Evolutionary conservation across 169 alveolate genomes (phyloP).

Genomic region (Plasmodium relictum): DNA sequence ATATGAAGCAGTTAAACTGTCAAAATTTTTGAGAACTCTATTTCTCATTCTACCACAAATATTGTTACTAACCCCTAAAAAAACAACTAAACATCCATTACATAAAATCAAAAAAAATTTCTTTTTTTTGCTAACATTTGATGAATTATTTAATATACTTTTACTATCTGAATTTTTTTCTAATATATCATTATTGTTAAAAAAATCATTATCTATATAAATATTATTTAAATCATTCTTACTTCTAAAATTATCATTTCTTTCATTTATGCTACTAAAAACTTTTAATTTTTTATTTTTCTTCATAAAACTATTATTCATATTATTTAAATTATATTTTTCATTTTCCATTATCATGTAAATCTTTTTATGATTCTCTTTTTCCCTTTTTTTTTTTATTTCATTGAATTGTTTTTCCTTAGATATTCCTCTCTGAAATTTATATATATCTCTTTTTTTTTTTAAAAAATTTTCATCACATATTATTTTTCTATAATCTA

Average conservation of each 20-base stretch:
- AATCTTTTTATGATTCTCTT: background rate
- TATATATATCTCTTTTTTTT: background rate
- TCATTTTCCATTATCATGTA: background rate
- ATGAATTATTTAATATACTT: too few species aligned
- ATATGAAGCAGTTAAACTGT: constrained; percentile 69
- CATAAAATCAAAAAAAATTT: constrained; percentile 52
- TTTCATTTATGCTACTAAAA: background rate
- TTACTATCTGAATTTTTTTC: too few species aligned
- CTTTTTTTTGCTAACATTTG: background rate
- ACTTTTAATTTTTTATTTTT: background rate
- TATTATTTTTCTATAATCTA: background rate
- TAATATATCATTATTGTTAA: background rate
- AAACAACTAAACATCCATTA: constrained; percentile 73
- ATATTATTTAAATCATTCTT: background rate
- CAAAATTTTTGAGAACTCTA: constrained; percentile 54
- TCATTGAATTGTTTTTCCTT: background rate
- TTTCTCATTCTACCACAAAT: constrained; percentile 72
- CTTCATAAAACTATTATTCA: background rate
- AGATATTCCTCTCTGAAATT: background rate
- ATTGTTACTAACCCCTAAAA: constrained; percentile 62
- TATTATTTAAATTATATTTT: background rate
- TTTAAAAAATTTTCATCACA: too few species aligned
- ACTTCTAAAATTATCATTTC: background rate
- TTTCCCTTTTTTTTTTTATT: background rate
- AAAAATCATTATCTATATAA: constrained; percentile 7